These are phyloP conservation scores for Prunus yedoensis DNA, from an alignment of 331 rosid species.

Conservation along the genomic window DNA sequence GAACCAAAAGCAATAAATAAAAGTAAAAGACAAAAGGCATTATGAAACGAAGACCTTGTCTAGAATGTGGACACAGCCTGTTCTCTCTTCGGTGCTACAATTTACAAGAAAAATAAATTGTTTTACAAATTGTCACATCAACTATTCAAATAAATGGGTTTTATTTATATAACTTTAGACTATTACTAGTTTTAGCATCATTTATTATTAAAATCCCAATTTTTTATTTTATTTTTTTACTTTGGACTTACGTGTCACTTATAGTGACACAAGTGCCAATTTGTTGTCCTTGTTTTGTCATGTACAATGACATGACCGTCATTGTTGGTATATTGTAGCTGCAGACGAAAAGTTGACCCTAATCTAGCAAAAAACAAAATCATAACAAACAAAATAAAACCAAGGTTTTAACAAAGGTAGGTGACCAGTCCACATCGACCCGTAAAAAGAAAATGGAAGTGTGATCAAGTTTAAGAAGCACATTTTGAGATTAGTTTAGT, in stretches of 20 bases:
- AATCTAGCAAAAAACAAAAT: neutral
- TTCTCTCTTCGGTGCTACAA: neutral
- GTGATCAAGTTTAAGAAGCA: neutral
- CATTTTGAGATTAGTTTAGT: neutral
- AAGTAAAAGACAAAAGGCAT: neutral
- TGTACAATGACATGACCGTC: neutral
- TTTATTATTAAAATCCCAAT: neutral
- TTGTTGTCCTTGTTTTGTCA: neutral
- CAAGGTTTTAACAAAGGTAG: neutral
- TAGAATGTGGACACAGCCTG: neutral
- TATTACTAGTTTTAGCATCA: too few relatives aligned
- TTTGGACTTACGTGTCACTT: neutral
- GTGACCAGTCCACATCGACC: too few relatives aligned
- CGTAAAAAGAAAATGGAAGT: neutral
- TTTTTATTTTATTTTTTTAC: neutral
- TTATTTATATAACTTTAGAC: too few relatives aligned
- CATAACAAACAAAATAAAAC: neutral
- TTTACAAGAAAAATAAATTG: neutral
- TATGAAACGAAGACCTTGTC: neutral
- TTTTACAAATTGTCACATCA: neutral
- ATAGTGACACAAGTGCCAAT: neutral
- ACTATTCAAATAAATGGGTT: neutral
- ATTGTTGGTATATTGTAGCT: neutral
- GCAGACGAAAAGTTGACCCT: neutral
- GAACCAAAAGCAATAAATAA: too few relatives aligned